These are phyloP conservation scores for Durio zibethinus DNA, from an alignment of 345 rosid species.

Conservation along the genomic window DNA sequence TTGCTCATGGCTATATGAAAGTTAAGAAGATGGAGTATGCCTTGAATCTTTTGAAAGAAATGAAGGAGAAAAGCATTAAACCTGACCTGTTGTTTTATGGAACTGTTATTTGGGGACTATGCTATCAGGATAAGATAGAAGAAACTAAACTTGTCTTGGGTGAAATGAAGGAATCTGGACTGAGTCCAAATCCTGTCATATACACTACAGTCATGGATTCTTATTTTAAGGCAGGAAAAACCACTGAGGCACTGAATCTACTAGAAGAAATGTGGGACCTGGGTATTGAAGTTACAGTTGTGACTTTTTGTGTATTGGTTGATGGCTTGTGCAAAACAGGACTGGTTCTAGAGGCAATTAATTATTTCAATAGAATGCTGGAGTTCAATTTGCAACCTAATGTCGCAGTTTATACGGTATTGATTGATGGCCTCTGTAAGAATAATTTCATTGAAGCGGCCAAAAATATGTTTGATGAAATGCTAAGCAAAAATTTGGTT, in stretches of 20 bases:
- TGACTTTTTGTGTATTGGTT: constrained; percentile 62
- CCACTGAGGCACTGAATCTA: constrained; percentile 42
- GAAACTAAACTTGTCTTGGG: constrained; percentile 40
- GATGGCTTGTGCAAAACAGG: constrained; percentile 72
- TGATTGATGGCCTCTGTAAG: constrained; percentile 76
- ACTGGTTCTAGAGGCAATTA: constrained; percentile 50
- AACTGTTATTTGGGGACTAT: constrained; percentile 61
- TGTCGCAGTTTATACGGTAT: constrained; percentile 55
- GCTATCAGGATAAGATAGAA: constrained; percentile 46
- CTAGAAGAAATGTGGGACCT: constrained; percentile 44
- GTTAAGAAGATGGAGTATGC: constrained; percentile 48
- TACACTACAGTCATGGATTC: constrained; percentile 63
- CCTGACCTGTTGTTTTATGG: constrained; percentile 58
- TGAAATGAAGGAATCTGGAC: constrained; percentile 48
- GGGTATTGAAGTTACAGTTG: constrained; percentile 51
- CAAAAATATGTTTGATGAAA: constrained; percentile 44
- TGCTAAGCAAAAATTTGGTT: constrained; percentile 39
- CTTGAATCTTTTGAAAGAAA: constrained; percentile 42
- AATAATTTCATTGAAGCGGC: constrained; percentile 49
- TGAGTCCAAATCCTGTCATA: constrained; percentile 43
- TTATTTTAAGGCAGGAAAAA: constrained; percentile 53
- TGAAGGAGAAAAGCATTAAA: constrained; percentile 44
- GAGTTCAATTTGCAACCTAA: constrained; percentile 55
- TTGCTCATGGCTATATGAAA: constrained; percentile 59
- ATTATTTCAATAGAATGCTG: constrained; percentile 43